Base-by-base conservation (phyloP, 768 basidiomycete genomes). In the Kwoniella europaea region DNA sequence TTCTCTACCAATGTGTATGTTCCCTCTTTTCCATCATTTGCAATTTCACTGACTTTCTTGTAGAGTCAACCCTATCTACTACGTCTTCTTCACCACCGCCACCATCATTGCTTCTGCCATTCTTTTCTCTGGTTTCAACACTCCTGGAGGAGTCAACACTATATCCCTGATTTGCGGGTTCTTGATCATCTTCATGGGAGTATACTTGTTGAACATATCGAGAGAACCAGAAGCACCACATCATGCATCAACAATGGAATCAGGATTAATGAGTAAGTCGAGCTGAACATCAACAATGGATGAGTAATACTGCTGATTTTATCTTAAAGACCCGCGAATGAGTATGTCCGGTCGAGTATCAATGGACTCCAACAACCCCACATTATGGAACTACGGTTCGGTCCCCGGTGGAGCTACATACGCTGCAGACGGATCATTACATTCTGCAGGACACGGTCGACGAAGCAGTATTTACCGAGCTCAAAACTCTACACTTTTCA, bases 21-120 rank as follows among this genome's bases (percentile, higher is more conserved):
- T 15, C 7, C 53, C 1, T 35, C 16, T 9, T 52, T 9, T 6
- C 10, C 15, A 15, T 42, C 6, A 2, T 20, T 27, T n/a, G 15
- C 18, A 24, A 15, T 18, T 27, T 18, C 4, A 29, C 73, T 62
- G 69, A 62, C 50, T 20, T 42, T 50, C 55, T 24, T 20, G 64
- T 74, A 96, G 94, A 60, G 95, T 98, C 63, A 98, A 98, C 82
- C 96, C 95, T 0, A 91, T 97, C 86, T 98, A 98, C 85, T 98
- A 94, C 79, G 96, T 98, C 83, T 91, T 92, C 82, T 99, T 99
- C 86, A 93, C 93, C 18, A 92, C 92, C 2, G 91, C 91, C 4
- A 98, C 95, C 58, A 91, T 96, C 79, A 86, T 97, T 54, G 94
- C 97, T 0, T 97, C 94, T 71, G 88, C 97, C 70, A 96, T 99